Percentiles rank a stretch among this genome's conserved stretches.
Conservation (phyloP, 768 basidiomycete species). For the Collybiopsis confluens region DNA sequence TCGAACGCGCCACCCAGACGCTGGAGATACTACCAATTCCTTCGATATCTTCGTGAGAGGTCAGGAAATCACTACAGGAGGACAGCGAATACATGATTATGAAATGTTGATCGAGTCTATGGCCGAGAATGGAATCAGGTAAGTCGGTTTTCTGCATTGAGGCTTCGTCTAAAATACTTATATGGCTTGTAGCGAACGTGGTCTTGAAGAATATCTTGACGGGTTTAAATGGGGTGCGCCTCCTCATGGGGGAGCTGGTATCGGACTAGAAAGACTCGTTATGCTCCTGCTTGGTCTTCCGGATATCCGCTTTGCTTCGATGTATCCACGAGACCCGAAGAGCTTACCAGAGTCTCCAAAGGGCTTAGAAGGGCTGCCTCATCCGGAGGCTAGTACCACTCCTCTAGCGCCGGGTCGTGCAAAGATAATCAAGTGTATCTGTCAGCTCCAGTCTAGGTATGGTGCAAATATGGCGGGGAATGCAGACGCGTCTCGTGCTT, state of each 20-base stretch:
- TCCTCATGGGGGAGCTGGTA: slow-evolving; percentile 48
- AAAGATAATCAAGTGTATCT: background rate
- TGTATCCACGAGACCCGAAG: slow-evolving; percentile 46
- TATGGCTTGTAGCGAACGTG: background rate
- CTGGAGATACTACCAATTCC: slow-evolving; percentile 33
- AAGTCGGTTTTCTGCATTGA: slow-evolving; percentile 23
- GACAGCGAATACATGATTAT: slow-evolving; percentile 48
- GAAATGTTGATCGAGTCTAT: slow-evolving; percentile 36
- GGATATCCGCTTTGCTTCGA: slow-evolving; percentile 38
- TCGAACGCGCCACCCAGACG: background rate
- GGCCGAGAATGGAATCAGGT: slow-evolving; percentile 32
- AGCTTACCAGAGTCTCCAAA: background rate
- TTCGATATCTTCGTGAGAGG: slow-evolving; percentile 57
- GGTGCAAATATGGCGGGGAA: too few species aligned
- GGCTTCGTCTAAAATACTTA: too few species aligned
- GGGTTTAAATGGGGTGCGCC: slow-evolving; percentile 46
- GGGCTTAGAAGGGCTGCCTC: background rate
- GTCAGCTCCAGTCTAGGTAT: background rate
- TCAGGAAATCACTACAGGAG: slow-evolving; percentile 51
- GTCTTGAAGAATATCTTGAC: slow-evolving; percentile 39
- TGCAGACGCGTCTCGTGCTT: too few species aligned
- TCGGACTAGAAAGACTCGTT: slow-evolving; percentile 47
- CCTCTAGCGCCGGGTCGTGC: background rate
- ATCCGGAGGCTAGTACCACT: background rate
- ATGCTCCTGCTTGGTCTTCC: slow-evolving; percentile 46